Base-by-base conservation (phyloP, 768 basidiomycete genomes). In the Tubosaeta sp. region DNA sequence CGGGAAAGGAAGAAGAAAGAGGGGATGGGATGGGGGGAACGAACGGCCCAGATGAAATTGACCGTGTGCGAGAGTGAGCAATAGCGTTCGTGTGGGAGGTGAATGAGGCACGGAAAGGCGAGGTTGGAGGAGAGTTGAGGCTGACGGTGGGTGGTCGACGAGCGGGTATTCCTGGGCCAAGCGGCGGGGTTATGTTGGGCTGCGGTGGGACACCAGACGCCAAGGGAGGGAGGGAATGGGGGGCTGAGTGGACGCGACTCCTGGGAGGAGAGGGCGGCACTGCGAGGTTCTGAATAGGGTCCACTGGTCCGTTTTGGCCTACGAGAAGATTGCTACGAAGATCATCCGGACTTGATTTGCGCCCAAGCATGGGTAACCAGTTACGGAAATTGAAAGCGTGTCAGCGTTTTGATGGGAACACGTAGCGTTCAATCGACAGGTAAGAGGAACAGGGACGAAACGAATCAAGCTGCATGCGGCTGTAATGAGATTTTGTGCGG, bases 281-380 rank as follows among this genome's bases (percentile, higher is more conserved):
- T 25, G 44, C 10, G 32, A 50, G 48, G n/a, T 39, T 52, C 19
- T 58, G 54, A 32, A 31, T 34, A 46, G 46, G 7, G n/a, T 49
- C 57, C 22, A 17, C n/a, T 43, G 42, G 45, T 13, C 35, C 16
- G 19, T 43, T 37, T 17, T 52, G 48, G 38, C 59, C 48, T 27
- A 63, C 45, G 10, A 57, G 48, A 41, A 49, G 44, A 29, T 50
- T 67, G n/a, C 73, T 71, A 46, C 68, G 67, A 8, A 32, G 47
- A 50, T 70, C 67, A 50, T 74, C 76, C 53, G 66, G 71, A 61
- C 79, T 79, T 5, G 75, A 72, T 62, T 75, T 77, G 52, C 76
- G 71, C 56, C 71, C 61, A 60, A 80, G 79, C 39, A 74, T 57
- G 16, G 54, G 14, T 37, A 58, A 52, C 54, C 56, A 56, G 19